Conservation (phyloP, 2,329 filamentous ascomycete genomes). For the Colletotrichum sp. region DNA sequence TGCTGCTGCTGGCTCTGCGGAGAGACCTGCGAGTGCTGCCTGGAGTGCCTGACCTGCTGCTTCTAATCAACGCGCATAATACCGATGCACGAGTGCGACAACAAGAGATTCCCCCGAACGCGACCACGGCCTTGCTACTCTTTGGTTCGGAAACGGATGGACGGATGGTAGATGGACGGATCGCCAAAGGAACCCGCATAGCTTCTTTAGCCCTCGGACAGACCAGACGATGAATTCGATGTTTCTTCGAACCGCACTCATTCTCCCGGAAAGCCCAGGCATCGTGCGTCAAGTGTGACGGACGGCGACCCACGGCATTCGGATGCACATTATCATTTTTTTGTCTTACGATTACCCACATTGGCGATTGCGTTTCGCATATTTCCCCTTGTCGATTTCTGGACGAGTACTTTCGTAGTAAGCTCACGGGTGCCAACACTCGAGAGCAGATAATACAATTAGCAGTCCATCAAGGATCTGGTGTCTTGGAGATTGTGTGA, state of each 20-base stretch:
- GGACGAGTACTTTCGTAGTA: background rate
- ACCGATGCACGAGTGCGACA: background rate
- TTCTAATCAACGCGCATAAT: constrained; percentile 28
- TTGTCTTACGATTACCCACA: constrained; percentile 9
- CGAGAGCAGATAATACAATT: background rate
- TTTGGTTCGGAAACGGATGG: background rate
- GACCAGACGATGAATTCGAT: background rate
- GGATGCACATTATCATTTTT: background rate
- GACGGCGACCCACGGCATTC: background rate
- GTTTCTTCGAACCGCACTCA: background rate
- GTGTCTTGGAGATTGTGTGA: background rate
- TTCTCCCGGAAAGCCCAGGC: background rate
- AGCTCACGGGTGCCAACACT: background rate
- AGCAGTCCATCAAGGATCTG: background rate
- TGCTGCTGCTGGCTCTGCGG: constrained; percentile 51
- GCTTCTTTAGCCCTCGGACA: background rate
- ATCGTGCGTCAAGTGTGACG: background rate
- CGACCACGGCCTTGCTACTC: constrained; percentile 7
- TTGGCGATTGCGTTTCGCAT: constrained; percentile 13
- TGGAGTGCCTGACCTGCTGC: constrained; percentile 46
- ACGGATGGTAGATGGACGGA: background rate
- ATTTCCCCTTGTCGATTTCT: background rate
- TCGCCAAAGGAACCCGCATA: background rate
- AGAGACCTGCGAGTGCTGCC: constrained; percentile 47
- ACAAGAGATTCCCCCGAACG: background rate